Base-by-base conservation (phyloP, 1,284 basidiomycete genomes). In the Moniliophthora roreri region DNA sequence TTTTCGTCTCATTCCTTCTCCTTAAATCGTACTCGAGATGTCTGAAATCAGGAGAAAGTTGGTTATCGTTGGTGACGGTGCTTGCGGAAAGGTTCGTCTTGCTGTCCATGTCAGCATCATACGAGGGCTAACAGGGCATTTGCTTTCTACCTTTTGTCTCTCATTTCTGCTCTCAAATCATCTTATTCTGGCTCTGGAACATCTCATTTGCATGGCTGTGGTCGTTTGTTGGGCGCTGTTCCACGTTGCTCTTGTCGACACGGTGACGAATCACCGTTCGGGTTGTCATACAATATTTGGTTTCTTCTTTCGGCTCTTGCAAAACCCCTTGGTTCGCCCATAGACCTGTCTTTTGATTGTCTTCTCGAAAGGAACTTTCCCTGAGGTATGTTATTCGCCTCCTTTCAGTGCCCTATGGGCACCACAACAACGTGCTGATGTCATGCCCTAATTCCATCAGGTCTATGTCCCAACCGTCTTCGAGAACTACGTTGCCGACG, bases 381-480 rank as follows among this genome's bases (percentile, higher is more conserved):
- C 93, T 52, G 92, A 94, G 82, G 93, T 93, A 64, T 41, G 68
- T 64, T 21, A 42, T 32, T 21, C 58, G 20, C 50, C 54, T 48
- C 58, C 50, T 42, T 59, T 57, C 48, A 48, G 51, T 46, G 37
- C 28, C 42, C 46, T 39, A 13, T 28, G 11, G 10, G 32, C 20
- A n/a, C 45, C 28, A 55, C 16, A 32, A n/a, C 52, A 15, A 24
- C n/a, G 21, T 48, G n/a, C 1, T 40, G 23, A 11, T 34, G 41
- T 23, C 28, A 24, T 24, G 11, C 11, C 34, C 18, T 44, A 54
- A 46, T 51, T 35, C 28, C 28, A 20, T 23, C 23, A 94, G 89
- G 91, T 93, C 60, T 95, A 95, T 69, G 89, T 95, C 58, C 93
- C 93, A 42, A 95, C 93, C 55, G 93, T 95, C 47, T 95, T 95